Base-by-base conservation (phyloP, 2,329 filamentous ascomycete genomes). In the Colletotrichum ledebouriae region DNA sequence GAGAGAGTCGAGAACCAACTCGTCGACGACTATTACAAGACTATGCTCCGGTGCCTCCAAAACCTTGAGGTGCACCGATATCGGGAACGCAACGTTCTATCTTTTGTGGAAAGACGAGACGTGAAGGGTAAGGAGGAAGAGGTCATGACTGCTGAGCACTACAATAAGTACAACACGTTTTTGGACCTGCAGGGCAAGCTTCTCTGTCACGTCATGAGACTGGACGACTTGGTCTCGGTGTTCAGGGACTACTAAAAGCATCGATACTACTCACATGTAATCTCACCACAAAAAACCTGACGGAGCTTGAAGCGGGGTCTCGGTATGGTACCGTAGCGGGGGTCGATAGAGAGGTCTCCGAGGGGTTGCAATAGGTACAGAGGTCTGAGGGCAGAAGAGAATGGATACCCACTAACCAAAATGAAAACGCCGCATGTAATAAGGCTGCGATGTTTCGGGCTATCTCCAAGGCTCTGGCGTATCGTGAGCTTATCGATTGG, bases 151-250 rank as follows among this genome's bases (percentile, higher is more conserved):
- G 86, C 89, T 41, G 88, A 89, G 60, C 93, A 98, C 75, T 87
- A 93, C 76, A 87, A 87, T 73, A 83, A 86, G 73, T 88, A 89
- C 71, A 82, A 84, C 63, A 79, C 79, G 50, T 87, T 89, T 74
- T 82, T 90, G 70, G 87, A 87, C 42, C 82, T 94, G 69, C 88
- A 91, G 76, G 89, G 91, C 74, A 91, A 91, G 81, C 82, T 99
- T 44, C 82, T 97, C 41, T 89, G 89, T 1, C 94, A 98, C 79
- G 84, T 98, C 11, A 88, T 88, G 77, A 87, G 93, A 69, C 84
- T 97, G 72, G 96, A 99, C 80, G 92, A 96, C 59, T 84, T 97
- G 72, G 90, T 98, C 53, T 91, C 91, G 29, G 86, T 96, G 12
- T 86, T 98, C 73, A 86, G 92, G 70, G 96, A 99, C 77, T 94